A percentile compares a stretch with the other conserved stretches of the same genome.
These are phyloP conservation scores for Cercospora zeina DNA, from an alignment of 2,329 filamentous ascomycete genomes.

Conservation along the genomic window DNA sequence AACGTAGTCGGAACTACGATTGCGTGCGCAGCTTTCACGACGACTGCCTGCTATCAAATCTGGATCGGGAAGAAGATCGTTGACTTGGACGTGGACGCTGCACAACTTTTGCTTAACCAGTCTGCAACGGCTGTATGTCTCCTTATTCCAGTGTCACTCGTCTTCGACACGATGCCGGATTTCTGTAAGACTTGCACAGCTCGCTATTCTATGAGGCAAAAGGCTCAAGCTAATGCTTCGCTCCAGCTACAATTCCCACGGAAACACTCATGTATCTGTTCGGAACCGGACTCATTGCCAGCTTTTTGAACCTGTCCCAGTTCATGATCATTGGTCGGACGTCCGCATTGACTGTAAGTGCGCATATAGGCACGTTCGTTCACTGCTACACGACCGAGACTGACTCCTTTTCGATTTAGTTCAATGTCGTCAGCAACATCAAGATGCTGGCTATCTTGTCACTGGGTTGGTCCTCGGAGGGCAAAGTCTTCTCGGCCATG, in stretches of 20 bases:
- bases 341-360: conserved; percentile 17
- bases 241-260: conserved; percentile 6
- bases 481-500: conserved; percentile 14
- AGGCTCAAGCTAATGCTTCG: background rate
- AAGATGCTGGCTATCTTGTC: conserved; percentile 19
- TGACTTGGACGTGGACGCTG: conserved; percentile 17
- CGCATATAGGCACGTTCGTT: background rate
- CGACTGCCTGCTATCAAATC: conserved; percentile 21
- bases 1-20: conserved; percentile 11
- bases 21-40: conserved; percentile 18
- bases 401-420: conserved; percentile 5
- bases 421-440: conserved; percentile 19
- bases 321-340: conserved; percentile 21
- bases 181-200: conserved; percentile 1
- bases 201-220: background rate
- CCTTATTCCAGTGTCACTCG: conserved; percentile 7
- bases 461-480: conserved; percentile 16
- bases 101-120: conserved; percentile 20
- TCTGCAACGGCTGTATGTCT: conserved; percentile 7
- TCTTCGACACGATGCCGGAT: conserved; percentile 15
- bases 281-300: conserved; percentile 13
- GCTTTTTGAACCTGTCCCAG: conserved; percentile 18
- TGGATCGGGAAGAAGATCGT: conserved; percentile 21
- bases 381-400: background rate
- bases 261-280: conserved; percentile 12